Percentiles rank a stretch among this genome's conserved stretches.
phyloP scores from a whole-genome alignment of 768 basidiomycete genomes.

The Kwoniella pini region DNA sequence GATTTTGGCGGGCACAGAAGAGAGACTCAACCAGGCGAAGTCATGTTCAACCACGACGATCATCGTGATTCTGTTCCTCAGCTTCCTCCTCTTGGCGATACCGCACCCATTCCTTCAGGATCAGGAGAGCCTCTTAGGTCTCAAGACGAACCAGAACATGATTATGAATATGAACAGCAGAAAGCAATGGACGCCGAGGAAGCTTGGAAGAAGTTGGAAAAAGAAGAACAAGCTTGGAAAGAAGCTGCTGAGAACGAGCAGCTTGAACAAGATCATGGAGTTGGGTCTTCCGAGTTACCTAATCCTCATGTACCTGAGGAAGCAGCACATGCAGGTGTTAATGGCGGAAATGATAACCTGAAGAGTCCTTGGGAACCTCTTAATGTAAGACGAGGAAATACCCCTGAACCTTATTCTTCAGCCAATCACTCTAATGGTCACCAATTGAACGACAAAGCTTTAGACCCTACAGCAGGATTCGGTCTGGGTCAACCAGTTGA shows the following conservation, averaged over 20 bases:
- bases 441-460: no score
- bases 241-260: constrained; percentile 13
- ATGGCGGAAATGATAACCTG: not conserved
- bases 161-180: constrained; percentile 48
- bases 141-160: constrained; percentile 12
- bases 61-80: not conserved
- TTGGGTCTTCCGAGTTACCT: constrained; percentile 1
- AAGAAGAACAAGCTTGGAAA: constrained; percentile 28
- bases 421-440: no score
- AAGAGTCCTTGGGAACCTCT: constrained; percentile 43
- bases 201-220: constrained; percentile 26
- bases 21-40: constrained; percentile 10
- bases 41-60: constrained; percentile 18
- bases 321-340: not conserved
- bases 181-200: constrained; percentile 21
- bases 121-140: not conserved
- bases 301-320: constrained; percentile 15
- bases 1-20: constrained; percentile 36
- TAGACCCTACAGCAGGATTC: not conserved
- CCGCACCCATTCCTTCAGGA: not conserved
- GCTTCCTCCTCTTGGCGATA: not conserved
- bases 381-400: constrained; percentile 30
- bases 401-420: constrained; percentile 19
- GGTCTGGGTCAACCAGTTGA: not conserved
- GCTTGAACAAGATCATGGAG: not conserved